phyloP scores from a whole-genome alignment of 73 alveolate species.

The Effrenium voratum region DNA sequence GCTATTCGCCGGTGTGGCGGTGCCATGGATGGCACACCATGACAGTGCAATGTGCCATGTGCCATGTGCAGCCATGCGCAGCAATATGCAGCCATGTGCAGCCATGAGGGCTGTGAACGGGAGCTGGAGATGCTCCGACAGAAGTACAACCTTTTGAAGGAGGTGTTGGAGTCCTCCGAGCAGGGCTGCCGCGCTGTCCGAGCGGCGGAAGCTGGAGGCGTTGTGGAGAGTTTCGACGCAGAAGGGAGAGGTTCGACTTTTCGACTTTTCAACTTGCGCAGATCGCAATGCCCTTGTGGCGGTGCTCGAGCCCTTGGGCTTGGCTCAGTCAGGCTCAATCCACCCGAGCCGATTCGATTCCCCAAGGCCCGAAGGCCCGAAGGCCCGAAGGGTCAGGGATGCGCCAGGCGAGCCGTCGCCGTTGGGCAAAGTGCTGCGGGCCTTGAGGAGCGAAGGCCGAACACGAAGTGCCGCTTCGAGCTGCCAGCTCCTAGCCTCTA shows the following conservation, averaged over 20 bases:
- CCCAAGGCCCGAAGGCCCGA: no score
- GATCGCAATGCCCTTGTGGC: conserved; percentile 34
- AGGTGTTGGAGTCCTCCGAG: conserved; percentile 50
- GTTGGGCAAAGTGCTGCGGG: conserved; percentile 52
- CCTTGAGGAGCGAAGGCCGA: conserved; percentile 29
- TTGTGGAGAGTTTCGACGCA: background rate
- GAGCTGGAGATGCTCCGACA: conserved; percentile 33
- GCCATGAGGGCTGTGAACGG: background rate
- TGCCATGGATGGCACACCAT: no score
- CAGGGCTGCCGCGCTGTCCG: conserved; percentile 49
- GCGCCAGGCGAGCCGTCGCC: no score
- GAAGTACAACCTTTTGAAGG: background rate
- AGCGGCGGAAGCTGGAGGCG: conserved; percentile 48
- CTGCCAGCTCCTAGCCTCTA: no score
- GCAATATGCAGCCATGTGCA: background rate
- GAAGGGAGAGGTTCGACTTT: background rate
- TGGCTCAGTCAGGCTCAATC: background rate
- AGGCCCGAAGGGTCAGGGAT: no score
- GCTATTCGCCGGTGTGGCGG: no score
- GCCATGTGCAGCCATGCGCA: no score
- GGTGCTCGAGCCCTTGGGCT: conserved; percentile 28
- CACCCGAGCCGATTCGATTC: no score
- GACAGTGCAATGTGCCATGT: no score
- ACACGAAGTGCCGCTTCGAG: no score
- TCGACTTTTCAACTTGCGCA: background rate